Evolutionary conservation across 768 basidiomycete species (phyloP).

Genomic region (Tylopilus sp.): DNA sequence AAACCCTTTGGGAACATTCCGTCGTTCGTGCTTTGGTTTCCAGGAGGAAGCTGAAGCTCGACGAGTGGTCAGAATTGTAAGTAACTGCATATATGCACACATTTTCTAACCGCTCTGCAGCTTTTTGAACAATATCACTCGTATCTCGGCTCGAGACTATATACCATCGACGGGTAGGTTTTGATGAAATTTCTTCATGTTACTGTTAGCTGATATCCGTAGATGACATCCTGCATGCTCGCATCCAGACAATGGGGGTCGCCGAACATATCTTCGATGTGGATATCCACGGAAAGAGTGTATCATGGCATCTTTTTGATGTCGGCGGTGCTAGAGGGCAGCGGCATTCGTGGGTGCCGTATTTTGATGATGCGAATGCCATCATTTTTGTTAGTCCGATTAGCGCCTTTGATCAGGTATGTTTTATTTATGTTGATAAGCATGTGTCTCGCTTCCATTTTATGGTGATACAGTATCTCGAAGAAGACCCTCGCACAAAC

Average conservation of each 20-base stretch:
- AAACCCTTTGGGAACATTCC: constrained; percentile 69
- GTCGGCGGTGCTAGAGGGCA: constrained; percentile 72
- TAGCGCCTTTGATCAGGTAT: constrained; percentile 75
- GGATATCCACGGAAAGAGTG: constrained; percentile 70
- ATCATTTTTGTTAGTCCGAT: constrained; percentile 80
- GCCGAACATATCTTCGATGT: constrained; percentile 83
- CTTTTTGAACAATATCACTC: constrained; percentile 70
- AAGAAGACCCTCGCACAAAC: constrained; percentile 83
- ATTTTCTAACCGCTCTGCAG: constrained; percentile 34
- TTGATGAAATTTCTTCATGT: constrained; percentile 14
- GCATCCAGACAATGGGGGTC: constrained; percentile 88
- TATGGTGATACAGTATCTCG: constrained; percentile 56
- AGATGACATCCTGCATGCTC: constrained; percentile 89
- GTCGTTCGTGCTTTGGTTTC: constrained; percentile 65
- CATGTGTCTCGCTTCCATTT: constrained; percentile 1
- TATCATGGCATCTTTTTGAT: constrained; percentile 72
- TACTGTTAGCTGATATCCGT: constrained; percentile 26
- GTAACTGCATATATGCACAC: constrained; percentile 34
- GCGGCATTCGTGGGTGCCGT: constrained; percentile 74
- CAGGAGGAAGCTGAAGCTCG: constrained; percentile 68
- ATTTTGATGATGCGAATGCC: constrained; percentile 64
- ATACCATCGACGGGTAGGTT: constrained; percentile 67
- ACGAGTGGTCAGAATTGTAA: constrained; percentile 89
- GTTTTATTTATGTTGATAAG: neutral
- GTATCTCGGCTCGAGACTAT: constrained; percentile 67